phyloP scores from a whole-genome alignment of 805 yeast species.

The Wickerhamomyces silvicola region DNA sequence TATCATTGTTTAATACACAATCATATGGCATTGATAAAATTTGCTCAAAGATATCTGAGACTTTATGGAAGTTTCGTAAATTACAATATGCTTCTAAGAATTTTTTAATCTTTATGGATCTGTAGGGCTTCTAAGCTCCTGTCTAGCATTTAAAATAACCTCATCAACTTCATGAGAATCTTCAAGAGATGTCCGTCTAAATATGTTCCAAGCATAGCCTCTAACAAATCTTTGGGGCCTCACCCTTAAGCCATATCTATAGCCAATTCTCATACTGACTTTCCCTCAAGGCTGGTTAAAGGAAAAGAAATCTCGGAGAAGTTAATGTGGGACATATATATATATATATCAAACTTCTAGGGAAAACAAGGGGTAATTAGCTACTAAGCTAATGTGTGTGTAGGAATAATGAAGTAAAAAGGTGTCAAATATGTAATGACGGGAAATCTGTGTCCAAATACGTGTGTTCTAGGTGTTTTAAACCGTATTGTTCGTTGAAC shows the following conservation, averaged over 20 bases:
- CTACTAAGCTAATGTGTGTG: too few relatives aligned
- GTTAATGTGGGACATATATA: too few relatives aligned
- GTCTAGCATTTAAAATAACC: slow-evolving; percentile 4
- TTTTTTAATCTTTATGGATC: neutral
- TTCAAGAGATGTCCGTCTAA: slow-evolving; percentile 2
- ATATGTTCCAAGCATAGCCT: slow-evolving; percentile 8
- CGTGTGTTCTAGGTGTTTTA: slow-evolving; percentile 4
- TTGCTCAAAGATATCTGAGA: slow-evolving; percentile 54
- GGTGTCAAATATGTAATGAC: neutral
- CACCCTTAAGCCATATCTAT: too few relatives aligned
- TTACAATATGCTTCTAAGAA: slow-evolving; percentile 44
- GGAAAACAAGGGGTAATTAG: too few relatives aligned
- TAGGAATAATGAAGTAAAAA: neutral
- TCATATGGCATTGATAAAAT: slow-evolving; percentile 52
- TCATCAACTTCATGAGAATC: slow-evolving; percentile 4
- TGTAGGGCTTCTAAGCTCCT: slow-evolving; percentile 7
- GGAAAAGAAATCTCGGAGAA: too few relatives aligned
- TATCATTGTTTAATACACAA: slow-evolving; percentile 47
- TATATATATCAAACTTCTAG: too few relatives aligned
- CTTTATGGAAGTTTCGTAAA: slow-evolving; percentile 47
- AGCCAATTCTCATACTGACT: too few relatives aligned
- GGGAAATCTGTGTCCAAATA: slow-evolving; percentile 2
- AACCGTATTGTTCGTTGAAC: slow-evolving; percentile 6
- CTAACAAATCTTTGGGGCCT: too few relatives aligned
- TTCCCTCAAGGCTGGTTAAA: too few relatives aligned